Evolutionary conservation across 371 early-diverging fungal genomes (phyloP).

Genomic region (Nematocida sp.): DNA sequence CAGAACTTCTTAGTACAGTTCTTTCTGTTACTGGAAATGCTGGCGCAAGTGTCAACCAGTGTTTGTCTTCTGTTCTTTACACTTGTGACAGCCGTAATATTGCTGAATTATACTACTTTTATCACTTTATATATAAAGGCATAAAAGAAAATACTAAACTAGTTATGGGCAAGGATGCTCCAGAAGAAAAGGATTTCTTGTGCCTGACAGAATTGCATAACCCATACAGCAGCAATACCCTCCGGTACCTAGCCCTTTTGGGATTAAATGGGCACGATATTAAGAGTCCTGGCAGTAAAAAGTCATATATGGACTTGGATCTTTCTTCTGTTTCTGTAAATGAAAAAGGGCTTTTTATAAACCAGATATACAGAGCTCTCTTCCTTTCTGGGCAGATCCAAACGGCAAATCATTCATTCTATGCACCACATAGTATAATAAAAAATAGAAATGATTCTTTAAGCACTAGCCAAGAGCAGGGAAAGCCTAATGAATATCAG

Average conservation of each 20-base stretch:
- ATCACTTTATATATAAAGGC: slow-evolving; percentile 47
- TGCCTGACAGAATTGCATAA: slow-evolving; percentile 30
- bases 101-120: slow-evolving; percentile 48
- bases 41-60: slow-evolving; percentile 9
- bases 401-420: not conserved
- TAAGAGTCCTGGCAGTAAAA: not conserved
- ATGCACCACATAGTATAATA: not conserved
- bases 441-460: no score
- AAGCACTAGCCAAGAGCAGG: not conserved
- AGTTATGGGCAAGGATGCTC: not conserved
- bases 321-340: slow-evolving; percentile 2
- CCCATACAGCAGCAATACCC: slow-evolving; percentile 11
- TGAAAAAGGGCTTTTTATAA: slow-evolving; percentile 34
- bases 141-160: not conserved
- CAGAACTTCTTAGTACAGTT: not conserved
- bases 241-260: slow-evolving; percentile 48
- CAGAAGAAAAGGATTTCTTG: not conserved
- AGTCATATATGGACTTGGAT: slow-evolving; percentile 16
- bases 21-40: not conserved
- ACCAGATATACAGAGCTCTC: slow-evolving; percentile 49
- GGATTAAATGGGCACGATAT: slow-evolving; percentile 21
- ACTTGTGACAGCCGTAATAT: slow-evolving; percentile 24
- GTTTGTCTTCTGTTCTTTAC: slow-evolving; percentile 3
- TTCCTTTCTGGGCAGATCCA: slow-evolving; percentile 39
- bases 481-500: not conserved